phyloP scores from a whole-genome alignment of 2,329 filamentous ascomycete species.

The Pseudohalonectria lignicola region DNA sequence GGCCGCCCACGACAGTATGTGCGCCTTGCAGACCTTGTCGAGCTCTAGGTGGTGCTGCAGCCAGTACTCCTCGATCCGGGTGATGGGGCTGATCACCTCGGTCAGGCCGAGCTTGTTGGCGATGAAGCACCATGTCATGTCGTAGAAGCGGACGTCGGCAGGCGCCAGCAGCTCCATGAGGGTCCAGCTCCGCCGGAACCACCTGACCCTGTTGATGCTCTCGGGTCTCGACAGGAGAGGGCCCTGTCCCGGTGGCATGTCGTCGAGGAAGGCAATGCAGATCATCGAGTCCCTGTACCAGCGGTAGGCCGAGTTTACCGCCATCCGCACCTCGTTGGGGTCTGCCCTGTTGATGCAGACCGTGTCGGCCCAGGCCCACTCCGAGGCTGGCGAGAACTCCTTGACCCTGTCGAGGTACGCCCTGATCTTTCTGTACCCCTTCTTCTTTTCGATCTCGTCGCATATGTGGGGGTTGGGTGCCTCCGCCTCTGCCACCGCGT shows the following conservation, averaged over 20 bases:
- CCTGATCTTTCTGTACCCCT: not conserved
- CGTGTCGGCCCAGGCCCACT: not conserved
- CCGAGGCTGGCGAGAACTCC: not conserved
- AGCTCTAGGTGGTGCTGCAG: not conserved
- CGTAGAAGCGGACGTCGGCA: not conserved
- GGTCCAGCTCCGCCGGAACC: not conserved
- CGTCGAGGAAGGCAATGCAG: not conserved
- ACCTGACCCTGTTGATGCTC: not conserved
- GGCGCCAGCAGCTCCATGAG: not conserved
- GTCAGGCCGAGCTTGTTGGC: not conserved
- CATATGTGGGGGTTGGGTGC: not conserved
- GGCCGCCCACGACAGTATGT: constrained; percentile 4
- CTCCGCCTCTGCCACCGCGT: not conserved
- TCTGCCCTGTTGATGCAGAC: not conserved
- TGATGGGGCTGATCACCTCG: not conserved
- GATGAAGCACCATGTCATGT: not conserved
- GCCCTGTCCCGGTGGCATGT: not conserved
- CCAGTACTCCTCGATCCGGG: not conserved
- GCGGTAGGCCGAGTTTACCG: not conserved
- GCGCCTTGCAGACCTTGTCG: not conserved
- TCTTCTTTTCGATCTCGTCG: not conserved
- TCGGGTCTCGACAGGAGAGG: not conserved
- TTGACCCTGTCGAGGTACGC: not conserved
- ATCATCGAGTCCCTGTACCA: not conserved
- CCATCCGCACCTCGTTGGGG: not conserved